Base-by-base conservation (phyloP, 148 eudicot species). In the Persicaria tinctoria region DNA sequence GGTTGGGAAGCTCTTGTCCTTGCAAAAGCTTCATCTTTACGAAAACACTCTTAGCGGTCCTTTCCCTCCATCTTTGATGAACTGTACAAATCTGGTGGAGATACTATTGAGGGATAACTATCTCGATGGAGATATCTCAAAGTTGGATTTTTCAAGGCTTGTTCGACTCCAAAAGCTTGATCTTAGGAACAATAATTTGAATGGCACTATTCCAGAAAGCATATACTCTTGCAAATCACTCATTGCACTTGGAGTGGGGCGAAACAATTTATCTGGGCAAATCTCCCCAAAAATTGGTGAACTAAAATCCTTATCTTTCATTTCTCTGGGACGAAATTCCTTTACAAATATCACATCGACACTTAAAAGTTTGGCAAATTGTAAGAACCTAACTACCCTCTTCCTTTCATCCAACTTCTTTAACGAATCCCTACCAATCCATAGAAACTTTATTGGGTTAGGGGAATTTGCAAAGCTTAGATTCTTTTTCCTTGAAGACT, bases 341-440 rank as follows among this genome's bases (percentile, higher is more conserved):
- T 6, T 57, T 20, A 18, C 64, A 7, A 18, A 57, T 57, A 57
- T 57, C 11, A 6, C 64, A 64, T 2, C 0, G 2, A 38, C 69
- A 38, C 69, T 64, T 11, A 5, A 17, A 64, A 0, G 32, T 8
- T 64, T 64, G 32, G 69, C 69, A 38, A 64, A 64, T 4, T 64
- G 69, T 64, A 64, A 38, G n/a, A 64, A 64, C 27, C 46, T 64
- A 64, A 64, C 69, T 46, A 64, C 46, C 46, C 46, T 64, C 46
- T 64, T 38, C 46, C 69, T 32, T 32, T 64, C 69, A 64, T 38
- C 7, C 69, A 64, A 41, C n/a, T 64, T 64, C 69, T 13, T 12
- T 12, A 16, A 32, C 11, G 69, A 64, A 64, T 32, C 46, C 5
- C n/a, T 64, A 64, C 69, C 69, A 1, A n/a, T 38, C 69, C 69